Base-by-base conservation (phyloP, 768 basidiomycete genomes). In the Suillus ampliporus region DNA sequence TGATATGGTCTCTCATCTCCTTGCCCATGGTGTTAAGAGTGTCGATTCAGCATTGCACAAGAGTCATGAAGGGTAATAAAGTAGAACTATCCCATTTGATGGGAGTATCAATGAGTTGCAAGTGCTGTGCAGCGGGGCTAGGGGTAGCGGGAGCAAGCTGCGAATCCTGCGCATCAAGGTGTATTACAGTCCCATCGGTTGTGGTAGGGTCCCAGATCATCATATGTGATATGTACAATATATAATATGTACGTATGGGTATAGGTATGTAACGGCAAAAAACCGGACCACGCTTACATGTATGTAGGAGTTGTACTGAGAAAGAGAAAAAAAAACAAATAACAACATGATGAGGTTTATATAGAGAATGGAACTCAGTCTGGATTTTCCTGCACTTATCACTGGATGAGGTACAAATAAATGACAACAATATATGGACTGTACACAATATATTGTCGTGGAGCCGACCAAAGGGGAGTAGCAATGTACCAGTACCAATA, bases 21-120 rank as follows among this genome's bases (percentile, higher is more conserved):
- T 46, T 50, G 13, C 62, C 57, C 17, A 63, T 58, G 2, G 57
- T 7, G 37, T 51, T 26, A 5, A 63, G n/a, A 26, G 44, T 58
- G 3, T 14, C 31, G 40, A 58, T 17, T 31, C 28, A 26, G 37
- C 31, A 58, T 21, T 19, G 13, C 5, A 50, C 35, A 17, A 51
- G 35, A 17, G 62, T 63, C 6, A 50, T 58, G 28, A 63, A 63
- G 38, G 40, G 52, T 15, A 57, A 15, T 34, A 57, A 9, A 15
- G 21, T 57, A 0, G 56, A 40, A 14, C 21, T 17, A 14, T 28
- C 17, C 14, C 7, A 5, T 28, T 57, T 41, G 6, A 57, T 38
- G 11, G 56, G 56, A 44, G 43, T 44, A n/a, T 31, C 31, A 31
- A 6, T 31, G 31, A 31, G 31, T 6, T 31, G 31, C 6, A 6